Evolutionary conservation across 192 early-diverging fungal species (phyloP), one percentile per base, ranked within the genome.

Genomic region (Chytriomyces hyalinus): DNA sequence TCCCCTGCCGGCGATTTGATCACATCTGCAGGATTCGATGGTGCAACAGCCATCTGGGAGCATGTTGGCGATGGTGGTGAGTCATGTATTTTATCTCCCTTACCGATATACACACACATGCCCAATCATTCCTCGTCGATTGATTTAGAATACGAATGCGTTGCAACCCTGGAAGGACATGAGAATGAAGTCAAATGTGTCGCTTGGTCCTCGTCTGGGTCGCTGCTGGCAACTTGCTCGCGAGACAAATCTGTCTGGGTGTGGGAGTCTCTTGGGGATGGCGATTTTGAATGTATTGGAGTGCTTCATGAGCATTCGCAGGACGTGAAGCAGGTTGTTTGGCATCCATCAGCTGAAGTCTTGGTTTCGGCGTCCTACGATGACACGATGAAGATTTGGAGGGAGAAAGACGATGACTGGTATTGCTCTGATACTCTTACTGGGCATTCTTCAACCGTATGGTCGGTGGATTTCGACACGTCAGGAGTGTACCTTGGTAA

Each of bases 171-270:
- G 57, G 97, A 99, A 80, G 97, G 97, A 49, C 97, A 99, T 82
- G 97, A 99, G 84, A 98, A 98, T 83, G 97, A 99, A 83, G 95
- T 94, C 50, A 99, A 99, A 83, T 88, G 90, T 48, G 93, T 98
- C 48, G 86, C 93, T 10, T 99, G 95, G 96, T 92, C 92, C 10
- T 81, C 89, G 28, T 87, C 90, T 0, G 96, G 94, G 10, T 81
- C 90, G 5, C 85, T 99, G 26, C 80, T 99, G 49, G 94, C 97
- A 10, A 99, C 97, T 5, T 98, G 97, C 77, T 92, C 93, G 36
- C 85, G 97, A 45, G 97, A 99, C 84, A 98, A 97, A 81, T 95
- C 93, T 84, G 95, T 99, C 45, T 99, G 97, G 97, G 95, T 99
- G 74, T 99, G 97, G 97, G 97, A 99, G 57, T 50, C 69, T 13